Evolutionary conservation across 495 filamentous ascomycete genomes (phyloP), one percentile per base, ranked within the genome.

Genomic region (Massariosphaeria phaeospora): DNA sequence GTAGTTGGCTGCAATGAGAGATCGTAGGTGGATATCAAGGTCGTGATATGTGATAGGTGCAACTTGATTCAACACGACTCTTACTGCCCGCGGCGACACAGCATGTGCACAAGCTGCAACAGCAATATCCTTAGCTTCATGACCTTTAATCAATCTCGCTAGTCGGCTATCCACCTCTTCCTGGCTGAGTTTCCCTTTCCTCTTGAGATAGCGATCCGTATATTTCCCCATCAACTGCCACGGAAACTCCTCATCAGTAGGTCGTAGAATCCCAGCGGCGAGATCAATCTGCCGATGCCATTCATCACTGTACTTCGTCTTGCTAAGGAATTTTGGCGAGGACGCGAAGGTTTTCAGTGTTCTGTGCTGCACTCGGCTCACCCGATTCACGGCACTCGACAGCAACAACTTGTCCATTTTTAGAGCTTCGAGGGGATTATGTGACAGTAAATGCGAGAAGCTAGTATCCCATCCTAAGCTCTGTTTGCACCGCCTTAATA

Each of bases 41-140:
- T 55, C 59, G 30, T 41, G 50, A 29, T 42, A 63, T 18, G 54
- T 58, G 18, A 43, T 30, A 1, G 59, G 59, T 12, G 54, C 34
- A 24, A 63, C 49, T 27, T 50, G 54, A 24, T 63, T 63, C 0
- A 63, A 50, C 10, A 57, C 10, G 15, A 50, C 54, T 49, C 55
- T 26, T 1, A 63, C 6, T 6, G 59, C 34, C 9, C 21, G 17
- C 9, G 59, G 47, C 11, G 48, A 54, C 49, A 63, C 58, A 4
- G 55, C 59, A 58, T 58, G 50, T 30, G 59, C 59, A 24, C 48
- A 54, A 3, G 59, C 59, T 25, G 59, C 59, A n/a, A 63, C 48
- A 8, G 59, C 59, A n/a, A 63, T 33, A 51, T 63, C 59, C 43
- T 34, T 27, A 8, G 29, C 53, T 27, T 63, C 48, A 42, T 63